These are phyloP conservation scores for Wickerhamomyces mucosus DNA, from an alignment of 805 yeast genomes.

Conservation along the genomic window DNA sequence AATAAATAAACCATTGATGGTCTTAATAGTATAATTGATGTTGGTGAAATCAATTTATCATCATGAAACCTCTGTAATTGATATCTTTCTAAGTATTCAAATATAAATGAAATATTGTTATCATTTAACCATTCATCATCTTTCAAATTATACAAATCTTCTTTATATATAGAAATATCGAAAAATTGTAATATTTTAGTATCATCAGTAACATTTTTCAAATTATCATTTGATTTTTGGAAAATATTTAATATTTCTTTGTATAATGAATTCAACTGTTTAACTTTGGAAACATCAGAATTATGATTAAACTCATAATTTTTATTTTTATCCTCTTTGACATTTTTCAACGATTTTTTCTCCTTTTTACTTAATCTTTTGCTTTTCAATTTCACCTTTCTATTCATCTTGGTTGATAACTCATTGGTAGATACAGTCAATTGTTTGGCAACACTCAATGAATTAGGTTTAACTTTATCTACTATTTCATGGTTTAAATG, in stretches of 20 bases:
- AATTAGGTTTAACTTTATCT: neutral
- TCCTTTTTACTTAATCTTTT: constrained; percentile 3
- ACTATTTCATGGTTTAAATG: constrained; percentile 5
- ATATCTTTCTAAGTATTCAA: constrained; percentile 40
- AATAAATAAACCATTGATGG: constrained; percentile 62
- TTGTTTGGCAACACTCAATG: neutral
- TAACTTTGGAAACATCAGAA: constrained; percentile 12
- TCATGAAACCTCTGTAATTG: constrained; percentile 15
- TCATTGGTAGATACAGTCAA: neutral
- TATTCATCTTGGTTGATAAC: neutral
- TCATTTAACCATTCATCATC: constrained; percentile 73
- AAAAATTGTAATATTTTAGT: constrained; percentile 35
- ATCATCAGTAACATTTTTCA: constrained; percentile 5
- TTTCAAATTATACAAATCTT: constrained; percentile 46
- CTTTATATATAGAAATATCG: constrained; percentile 47
- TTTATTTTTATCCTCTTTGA: constrained; percentile 3
- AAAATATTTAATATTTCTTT: constrained; percentile 6
- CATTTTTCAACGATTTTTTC: constrained; percentile 2
- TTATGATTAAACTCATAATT: constrained; percentile 7
- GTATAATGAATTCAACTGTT: constrained; percentile 9
- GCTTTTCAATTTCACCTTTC: neutral
- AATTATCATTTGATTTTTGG: constrained; percentile 6
- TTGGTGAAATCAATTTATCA: constrained; percentile 15
- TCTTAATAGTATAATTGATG: constrained; percentile 31
- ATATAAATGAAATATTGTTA: constrained; percentile 54